phyloP scores from a whole-genome alignment of 2,329 filamentous ascomycete genomes.

The Ceratocystis colombiana region DNA sequence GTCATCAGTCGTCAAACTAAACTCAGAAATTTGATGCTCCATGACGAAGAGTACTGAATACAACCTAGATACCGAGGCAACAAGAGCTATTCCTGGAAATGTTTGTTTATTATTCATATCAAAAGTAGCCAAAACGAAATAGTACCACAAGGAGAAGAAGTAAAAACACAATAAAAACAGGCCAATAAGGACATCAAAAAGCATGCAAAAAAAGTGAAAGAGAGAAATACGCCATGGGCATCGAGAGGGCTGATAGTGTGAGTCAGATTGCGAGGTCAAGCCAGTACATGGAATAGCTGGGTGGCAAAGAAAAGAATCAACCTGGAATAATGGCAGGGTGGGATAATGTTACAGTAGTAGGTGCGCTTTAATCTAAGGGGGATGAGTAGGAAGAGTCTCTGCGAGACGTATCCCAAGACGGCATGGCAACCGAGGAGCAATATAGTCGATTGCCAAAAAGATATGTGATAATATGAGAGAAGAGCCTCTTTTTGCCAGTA shows the following conservation, averaged over 20 bases:
- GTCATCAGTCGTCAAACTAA: background rate
- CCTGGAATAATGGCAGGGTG: background rate
- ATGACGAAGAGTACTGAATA: background rate
- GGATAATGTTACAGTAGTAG: conserved; percentile 11
- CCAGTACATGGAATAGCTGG: background rate
- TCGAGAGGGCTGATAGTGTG: background rate
- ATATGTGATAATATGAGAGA: conserved; percentile 11
- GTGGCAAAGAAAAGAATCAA: background rate
- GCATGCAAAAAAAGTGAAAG: background rate
- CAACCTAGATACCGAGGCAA: background rate
- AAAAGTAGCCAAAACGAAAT: conserved; percentile 10
- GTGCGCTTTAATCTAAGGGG: background rate
- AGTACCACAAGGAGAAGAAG: background rate
- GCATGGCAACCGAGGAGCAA: background rate
- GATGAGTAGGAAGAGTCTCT: background rate
- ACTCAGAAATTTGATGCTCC: background rate
- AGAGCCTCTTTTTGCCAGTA: background rate
- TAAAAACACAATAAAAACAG: background rate
- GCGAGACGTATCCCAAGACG: background rate
- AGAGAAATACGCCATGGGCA: background rate
- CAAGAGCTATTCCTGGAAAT: background rate
- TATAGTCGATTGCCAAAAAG: conserved; percentile 1
- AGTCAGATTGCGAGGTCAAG: background rate
- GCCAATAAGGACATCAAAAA: background rate
- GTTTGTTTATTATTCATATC: conserved; percentile 9